Evolutionary conservation across 176 grass and related monocot genomes (phyloP).

Genomic region (Carex pumila): DNA sequence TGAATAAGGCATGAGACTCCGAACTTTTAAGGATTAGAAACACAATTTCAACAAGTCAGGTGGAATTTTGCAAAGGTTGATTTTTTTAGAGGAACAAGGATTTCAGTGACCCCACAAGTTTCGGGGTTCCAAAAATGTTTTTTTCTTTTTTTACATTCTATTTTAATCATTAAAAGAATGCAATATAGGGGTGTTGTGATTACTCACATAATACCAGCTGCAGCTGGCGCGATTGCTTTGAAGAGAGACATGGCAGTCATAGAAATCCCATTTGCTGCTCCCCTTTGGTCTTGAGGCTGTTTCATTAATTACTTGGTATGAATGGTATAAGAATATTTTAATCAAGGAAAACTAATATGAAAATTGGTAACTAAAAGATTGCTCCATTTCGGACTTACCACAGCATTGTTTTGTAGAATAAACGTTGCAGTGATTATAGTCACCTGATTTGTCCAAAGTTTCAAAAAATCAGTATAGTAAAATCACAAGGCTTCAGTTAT

Average conservation of each 20-base stretch:
- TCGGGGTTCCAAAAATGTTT: too few relatives aligned
- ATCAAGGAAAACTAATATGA: background rate
- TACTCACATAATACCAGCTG: constrained; percentile 59
- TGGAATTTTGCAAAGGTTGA: background rate
- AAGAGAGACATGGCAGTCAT: constrained; percentile 69
- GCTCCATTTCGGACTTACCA: constrained; percentile 36
- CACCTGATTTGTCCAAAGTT: constrained; percentile 39
- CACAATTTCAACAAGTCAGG: too few relatives aligned
- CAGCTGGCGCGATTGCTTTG: constrained; percentile 63
- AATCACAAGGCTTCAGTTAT: background rate
- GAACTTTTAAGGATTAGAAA: too few relatives aligned
- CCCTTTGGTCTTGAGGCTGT: constrained; percentile 76
- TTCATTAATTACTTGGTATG: background rate
- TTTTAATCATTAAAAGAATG: background rate
- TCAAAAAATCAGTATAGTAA: background rate
- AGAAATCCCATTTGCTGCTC: constrained; percentile 78
- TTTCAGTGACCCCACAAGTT: too few relatives aligned
- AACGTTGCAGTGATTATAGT: constrained; percentile 50
- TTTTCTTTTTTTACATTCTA: background rate
- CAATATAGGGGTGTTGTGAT: background rate
- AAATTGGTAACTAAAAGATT: background rate
- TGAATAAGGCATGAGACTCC: too few relatives aligned
- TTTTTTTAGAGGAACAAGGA: background rate
- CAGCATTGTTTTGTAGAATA: constrained; percentile 82
- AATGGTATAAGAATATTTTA: background rate